These are phyloP conservation scores for Naganishia vaughanmartiniae DNA, from an alignment of 768 basidiomycete genomes.

Conservation along the genomic window DNA sequence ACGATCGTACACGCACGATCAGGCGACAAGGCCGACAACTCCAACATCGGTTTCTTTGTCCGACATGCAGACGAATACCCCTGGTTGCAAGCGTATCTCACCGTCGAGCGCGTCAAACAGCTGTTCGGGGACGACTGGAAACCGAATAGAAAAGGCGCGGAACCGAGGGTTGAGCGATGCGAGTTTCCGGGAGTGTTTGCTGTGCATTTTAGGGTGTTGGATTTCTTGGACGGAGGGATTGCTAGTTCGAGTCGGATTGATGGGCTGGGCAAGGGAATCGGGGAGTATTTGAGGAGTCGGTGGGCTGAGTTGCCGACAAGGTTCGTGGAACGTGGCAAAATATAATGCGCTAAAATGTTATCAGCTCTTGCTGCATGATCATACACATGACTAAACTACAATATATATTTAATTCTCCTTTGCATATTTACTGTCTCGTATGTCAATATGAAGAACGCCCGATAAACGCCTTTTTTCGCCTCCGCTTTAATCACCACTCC, in stretches of 20 bases:
- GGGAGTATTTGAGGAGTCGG: constrained; percentile 16
- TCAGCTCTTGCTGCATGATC: too few relatives aligned
- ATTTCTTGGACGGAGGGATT: constrained; percentile 32
- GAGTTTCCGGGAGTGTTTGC: constrained; percentile 13
- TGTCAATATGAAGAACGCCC: too few relatives aligned
- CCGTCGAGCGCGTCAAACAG: constrained; percentile 9
- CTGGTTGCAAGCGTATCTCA: constrained; percentile 10
- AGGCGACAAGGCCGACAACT: constrained; percentile 21
- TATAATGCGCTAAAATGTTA: not conserved
- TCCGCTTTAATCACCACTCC: too few relatives aligned
- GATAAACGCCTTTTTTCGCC: too few relatives aligned
- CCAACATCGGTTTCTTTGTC: constrained; percentile 18
- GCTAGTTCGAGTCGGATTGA: constrained; percentile 46
- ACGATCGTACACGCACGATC: constrained; percentile 19
- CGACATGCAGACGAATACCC: constrained; percentile 10
- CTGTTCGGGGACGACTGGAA: constrained; percentile 11
- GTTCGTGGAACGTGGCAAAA: constrained; percentile 4
- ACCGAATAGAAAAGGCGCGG: not conserved
- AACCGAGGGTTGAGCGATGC: constrained; percentile 3
- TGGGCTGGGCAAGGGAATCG: constrained; percentile 34
- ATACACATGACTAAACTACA: too few relatives aligned
- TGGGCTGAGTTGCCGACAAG: not conserved
- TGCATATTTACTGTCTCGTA: too few relatives aligned
- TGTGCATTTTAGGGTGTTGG: constrained; percentile 18
- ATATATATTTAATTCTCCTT: too few relatives aligned